Percentiles rank a stretch among this genome's conserved stretches.
These are phyloP conservation scores for Lentinula detonsa DNA, from an alignment of 768 basidiomycete species.

Conservation along the genomic window DNA sequence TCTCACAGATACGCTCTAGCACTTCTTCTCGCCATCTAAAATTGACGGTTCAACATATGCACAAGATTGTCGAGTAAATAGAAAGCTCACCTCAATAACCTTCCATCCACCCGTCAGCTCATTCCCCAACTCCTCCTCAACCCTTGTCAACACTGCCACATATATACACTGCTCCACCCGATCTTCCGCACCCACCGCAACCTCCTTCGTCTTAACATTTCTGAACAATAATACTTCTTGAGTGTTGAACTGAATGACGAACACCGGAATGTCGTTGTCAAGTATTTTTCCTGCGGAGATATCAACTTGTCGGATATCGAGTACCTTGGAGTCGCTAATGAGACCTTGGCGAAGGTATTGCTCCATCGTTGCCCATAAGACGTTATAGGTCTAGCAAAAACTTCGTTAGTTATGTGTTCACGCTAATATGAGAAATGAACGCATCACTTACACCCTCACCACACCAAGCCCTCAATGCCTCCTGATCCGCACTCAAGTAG, in stretches of 20 bases:
- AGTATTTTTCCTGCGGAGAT: constrained; percentile 85
- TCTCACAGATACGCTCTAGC: constrained; percentile 21
- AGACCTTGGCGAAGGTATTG: constrained; percentile 88
- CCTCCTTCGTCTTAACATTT: constrained; percentile 82
- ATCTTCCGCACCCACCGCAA: constrained; percentile 82
- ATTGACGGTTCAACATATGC: constrained; percentile 18
- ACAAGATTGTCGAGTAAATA: constrained; percentile 1
- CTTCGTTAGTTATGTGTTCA: background rate
- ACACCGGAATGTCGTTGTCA: constrained; percentile 86
- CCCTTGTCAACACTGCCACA: constrained; percentile 83
- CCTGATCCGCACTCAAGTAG: constrained; percentile 85
- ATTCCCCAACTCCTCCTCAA: constrained; percentile 84
- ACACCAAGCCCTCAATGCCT: constrained; percentile 85
- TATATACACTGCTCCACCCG: constrained; percentile 93
- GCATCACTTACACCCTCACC: constrained; percentile 77
- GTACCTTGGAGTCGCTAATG: constrained; percentile 86
- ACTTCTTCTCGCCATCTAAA: constrained; percentile 24
- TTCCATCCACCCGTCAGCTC: constrained; percentile 98
- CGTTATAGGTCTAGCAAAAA: constrained; percentile 77
- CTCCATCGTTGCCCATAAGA: constrained; percentile 98
- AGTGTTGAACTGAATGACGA: constrained; percentile 86
- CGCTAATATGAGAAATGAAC: background rate
- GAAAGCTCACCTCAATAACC: constrained; percentile 75
- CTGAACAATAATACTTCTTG: constrained; percentile 93
- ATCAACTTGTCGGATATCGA: constrained; percentile 97